These are phyloP conservation scores for Triticum dicoccoides DNA, from an alignment of 176 grass and related monocot species.

Conservation along the genomic window DNA sequence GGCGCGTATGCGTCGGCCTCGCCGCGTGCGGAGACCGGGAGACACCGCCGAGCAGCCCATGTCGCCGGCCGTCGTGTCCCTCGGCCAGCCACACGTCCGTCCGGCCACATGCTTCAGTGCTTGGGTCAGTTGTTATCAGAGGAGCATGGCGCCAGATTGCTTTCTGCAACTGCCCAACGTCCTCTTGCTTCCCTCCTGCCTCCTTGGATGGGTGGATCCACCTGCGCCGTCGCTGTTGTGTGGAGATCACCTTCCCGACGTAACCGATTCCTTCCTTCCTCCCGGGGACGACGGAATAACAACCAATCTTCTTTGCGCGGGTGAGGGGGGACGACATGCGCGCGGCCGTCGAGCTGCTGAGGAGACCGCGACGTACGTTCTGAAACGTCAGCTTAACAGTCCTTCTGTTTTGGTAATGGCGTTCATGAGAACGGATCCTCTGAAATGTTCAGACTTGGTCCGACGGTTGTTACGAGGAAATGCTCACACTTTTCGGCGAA, in stretches of 20 bases:
- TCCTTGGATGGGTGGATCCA: not conserved
- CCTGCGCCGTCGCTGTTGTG: not conserved
- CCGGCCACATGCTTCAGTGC: too few relatives aligned
- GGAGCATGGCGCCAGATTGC: not conserved
- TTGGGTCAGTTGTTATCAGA: not conserved
- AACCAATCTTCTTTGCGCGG: too few relatives aligned
- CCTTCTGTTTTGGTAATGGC: too few relatives aligned
- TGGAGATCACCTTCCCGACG: not conserved
- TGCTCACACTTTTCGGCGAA: too few relatives aligned
- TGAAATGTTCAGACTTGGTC: too few relatives aligned
- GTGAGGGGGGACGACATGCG: too few relatives aligned
- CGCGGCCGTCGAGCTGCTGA: too few relatives aligned
- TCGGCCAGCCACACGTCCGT: not conserved
- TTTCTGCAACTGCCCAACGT: not conserved
- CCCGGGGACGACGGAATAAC: too few relatives aligned
- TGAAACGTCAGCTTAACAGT: too few relatives aligned
- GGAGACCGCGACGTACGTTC: too few relatives aligned
- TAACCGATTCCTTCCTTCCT: not conserved
- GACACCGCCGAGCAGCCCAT: constrained; percentile 5
- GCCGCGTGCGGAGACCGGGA: not conserved
- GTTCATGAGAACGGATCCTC: too few relatives aligned
- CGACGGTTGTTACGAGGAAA: too few relatives aligned
- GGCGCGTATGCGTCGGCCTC: not conserved
- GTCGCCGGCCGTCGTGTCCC: not conserved
- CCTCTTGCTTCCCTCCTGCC: not conserved